Conservation (phyloP, 2,329 filamentous ascomycete species). For the Gremmenia infestans region DNA sequence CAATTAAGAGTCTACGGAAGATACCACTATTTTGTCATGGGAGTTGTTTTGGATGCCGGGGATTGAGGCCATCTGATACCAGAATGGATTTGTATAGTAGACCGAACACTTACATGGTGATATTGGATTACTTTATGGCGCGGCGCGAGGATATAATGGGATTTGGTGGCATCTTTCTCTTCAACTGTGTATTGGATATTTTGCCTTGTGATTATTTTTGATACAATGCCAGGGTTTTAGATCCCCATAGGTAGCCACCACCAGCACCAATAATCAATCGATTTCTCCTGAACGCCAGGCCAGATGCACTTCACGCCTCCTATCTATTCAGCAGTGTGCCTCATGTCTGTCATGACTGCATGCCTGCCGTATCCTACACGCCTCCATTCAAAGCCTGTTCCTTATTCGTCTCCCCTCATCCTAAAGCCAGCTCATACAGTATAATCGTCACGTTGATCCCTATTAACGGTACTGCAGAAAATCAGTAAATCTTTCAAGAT, state of each 20-base stretch:
- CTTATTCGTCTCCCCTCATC: conserved; percentile 37
- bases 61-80: neutral
- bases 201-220: neutral
- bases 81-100: conserved; percentile 5
- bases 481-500: neutral
- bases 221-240: neutral
- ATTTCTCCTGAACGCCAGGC: conserved; percentile 10
- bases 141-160: neutral
- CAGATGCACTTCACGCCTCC: conserved; percentile 1
- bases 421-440: conserved; percentile 72
- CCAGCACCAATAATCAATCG: neutral
- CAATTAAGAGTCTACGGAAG: neutral
- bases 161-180: neutral
- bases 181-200: neutral
- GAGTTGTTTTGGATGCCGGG: neutral
- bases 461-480: conserved; percentile 69
- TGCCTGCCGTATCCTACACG: neutral
- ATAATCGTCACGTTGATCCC: conserved; percentile 79
- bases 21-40: conserved; percentile 2
- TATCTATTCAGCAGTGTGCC: neutral
- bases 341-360: neutral
- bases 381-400: neutral
- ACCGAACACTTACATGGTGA: conserved; percentile 1
- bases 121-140: neutral
- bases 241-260: neutral